These are phyloP conservation scores for Discostella stelligera DNA, from an alignment of 352 stramenopile genomes.

Conservation along the genomic window DNA sequence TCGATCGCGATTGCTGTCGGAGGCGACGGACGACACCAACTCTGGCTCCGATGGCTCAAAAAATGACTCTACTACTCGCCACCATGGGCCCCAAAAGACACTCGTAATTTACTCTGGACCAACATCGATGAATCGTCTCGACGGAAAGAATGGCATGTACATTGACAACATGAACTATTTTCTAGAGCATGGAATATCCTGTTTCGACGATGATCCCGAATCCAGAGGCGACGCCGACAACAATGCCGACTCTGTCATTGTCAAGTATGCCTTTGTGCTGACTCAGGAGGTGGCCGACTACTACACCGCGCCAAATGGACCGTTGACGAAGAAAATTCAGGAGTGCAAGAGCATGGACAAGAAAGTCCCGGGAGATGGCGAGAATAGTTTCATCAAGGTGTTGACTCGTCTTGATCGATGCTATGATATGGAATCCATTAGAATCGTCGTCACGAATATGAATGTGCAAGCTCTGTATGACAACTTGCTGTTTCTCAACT, in stretches of 20 bases:
- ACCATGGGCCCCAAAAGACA: slow-evolving; percentile 9
- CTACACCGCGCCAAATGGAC: slow-evolving; percentile 27
- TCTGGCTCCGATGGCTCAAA: no score
- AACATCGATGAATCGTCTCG: slow-evolving; percentile 28
- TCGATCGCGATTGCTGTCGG: no score
- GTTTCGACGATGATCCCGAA: slow-evolving; percentile 16
- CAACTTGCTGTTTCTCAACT: slow-evolving; percentile 45
- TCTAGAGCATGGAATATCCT: slow-evolving; percentile 30
- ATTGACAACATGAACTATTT: slow-evolving; percentile 46
- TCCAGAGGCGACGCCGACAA: background rate
- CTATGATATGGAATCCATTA: slow-evolving; percentile 49
- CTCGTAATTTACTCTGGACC: slow-evolving; percentile 43
- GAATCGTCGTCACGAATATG: slow-evolving; percentile 28
- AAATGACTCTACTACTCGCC: no score
- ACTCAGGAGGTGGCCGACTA: slow-evolving; percentile 42
- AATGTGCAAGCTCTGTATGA: slow-evolving; percentile 31
- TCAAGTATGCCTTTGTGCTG: slow-evolving; percentile 43
- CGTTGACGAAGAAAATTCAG: slow-evolving; percentile 33
- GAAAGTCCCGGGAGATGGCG: slow-evolving; percentile 3
- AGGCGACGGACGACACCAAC: no score
- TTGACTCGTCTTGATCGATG: slow-evolving; percentile 33
- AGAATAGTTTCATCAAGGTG: slow-evolving; percentile 25
- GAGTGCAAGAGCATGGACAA: slow-evolving; percentile 15
- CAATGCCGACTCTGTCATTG: slow-evolving; percentile 23
- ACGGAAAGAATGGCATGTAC: slow-evolving; percentile 42